phyloP scores from a whole-genome alignment of 345 rosid species.

The Carallia pectinifolia region DNA sequence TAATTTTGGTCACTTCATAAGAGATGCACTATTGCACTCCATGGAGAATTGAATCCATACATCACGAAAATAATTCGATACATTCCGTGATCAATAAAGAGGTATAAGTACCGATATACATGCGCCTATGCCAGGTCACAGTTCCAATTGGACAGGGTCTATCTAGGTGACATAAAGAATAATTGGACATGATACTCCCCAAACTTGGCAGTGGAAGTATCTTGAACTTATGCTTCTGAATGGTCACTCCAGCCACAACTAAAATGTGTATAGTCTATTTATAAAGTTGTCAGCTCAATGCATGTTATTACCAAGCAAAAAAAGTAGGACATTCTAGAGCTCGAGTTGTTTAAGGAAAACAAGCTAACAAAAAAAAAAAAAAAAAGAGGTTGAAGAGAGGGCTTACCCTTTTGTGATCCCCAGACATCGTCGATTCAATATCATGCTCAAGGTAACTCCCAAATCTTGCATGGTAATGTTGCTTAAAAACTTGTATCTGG shows the following conservation, averaged over 20 bases:
- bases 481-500: constrained; percentile 60
- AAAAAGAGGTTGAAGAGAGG: background rate
- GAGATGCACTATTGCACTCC: no score
- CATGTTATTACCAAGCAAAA: background rate
- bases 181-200: background rate
- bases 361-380: background rate
- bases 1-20: no score
- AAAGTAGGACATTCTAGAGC: background rate
- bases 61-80: no score
- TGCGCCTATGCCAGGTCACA: no score
- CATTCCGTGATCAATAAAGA: no score
- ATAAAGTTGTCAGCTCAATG: background rate
- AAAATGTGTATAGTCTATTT: background rate
- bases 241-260: background rate
- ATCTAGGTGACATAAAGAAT: background rate
- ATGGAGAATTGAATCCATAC: no score
- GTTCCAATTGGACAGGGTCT: background rate
- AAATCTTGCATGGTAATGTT: constrained; percentile 46
- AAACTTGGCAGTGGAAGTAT: background rate
- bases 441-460: constrained; percentile 51
- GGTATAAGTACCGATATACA: no score
- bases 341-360: background rate
- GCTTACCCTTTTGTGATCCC: constrained; percentile 53
- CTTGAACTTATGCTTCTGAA: background rate
- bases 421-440: constrained; percentile 34